Conservation (phyloP, 108 stramenopile genomes). For the Skeletonema menzelii region DNA sequence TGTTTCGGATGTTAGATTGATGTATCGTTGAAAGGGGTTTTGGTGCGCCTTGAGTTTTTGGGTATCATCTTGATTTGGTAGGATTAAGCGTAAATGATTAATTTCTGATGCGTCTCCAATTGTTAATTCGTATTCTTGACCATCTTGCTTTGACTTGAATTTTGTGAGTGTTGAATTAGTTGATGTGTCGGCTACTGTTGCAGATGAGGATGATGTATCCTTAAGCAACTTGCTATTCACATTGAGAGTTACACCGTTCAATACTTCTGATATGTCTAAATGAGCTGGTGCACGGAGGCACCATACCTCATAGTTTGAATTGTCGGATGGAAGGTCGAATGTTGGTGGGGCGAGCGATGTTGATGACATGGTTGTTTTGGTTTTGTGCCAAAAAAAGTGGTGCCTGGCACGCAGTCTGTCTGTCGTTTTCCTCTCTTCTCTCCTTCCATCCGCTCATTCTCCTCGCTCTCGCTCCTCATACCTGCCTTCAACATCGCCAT, state of each 20-base stretch:
- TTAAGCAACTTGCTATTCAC: constrained; percentile 4
- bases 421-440: too few species aligned
- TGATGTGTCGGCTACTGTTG: background rate
- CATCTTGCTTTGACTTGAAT: constrained; percentile 24
- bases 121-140: constrained; percentile 40
- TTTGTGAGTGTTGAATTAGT: background rate
- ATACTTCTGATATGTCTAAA: constrained; percentile 42
- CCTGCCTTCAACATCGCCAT: too few species aligned
- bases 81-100: constrained; percentile 57
- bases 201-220: background rate
- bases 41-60: constrained; percentile 18
- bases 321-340: constrained; percentile 12
- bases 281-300: constrained; percentile 62
- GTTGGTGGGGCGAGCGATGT: constrained; percentile 10
- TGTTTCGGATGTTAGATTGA: constrained; percentile 26
- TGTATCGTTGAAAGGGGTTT: constrained; percentile 35
- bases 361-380: constrained; percentile 2
- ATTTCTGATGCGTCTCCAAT: constrained; percentile 46
- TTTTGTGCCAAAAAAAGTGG: background rate
- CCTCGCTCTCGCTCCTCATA: too few species aligned
- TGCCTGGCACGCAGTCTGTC: too few species aligned
- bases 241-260: constrained; percentile 49
- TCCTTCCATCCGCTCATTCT: too few species aligned
- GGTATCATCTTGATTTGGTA: constrained; percentile 26
- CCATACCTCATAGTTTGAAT: constrained; percentile 63